Conservation (phyloP, 768 basidiomycete species). For the Cytidiella melzeri region DNA sequence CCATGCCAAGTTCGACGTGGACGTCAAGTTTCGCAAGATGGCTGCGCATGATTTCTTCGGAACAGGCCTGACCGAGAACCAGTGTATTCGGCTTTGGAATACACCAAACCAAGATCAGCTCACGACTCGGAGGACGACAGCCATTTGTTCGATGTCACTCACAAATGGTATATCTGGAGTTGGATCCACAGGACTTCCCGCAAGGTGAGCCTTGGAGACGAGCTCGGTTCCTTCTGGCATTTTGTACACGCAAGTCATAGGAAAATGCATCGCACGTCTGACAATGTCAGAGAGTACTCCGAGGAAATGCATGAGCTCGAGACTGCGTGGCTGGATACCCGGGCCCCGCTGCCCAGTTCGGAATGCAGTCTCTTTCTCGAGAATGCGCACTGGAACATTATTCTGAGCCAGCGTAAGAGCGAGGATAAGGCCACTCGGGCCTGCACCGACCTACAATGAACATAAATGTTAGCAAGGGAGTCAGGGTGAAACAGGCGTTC, state of each 20-base stretch:
- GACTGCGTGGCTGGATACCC: slow-evolving; percentile 18
- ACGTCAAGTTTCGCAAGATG: slow-evolving; percentile 5
- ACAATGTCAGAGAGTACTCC: slow-evolving; percentile 7
- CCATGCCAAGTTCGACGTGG: slow-evolving; percentile 5
- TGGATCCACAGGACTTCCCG: neutral
- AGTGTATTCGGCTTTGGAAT: neutral
- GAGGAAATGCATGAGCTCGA: slow-evolving; percentile 6
- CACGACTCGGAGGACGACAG: neutral
- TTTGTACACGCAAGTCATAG: slow-evolving; percentile 5
- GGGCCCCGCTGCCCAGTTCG: slow-evolving; percentile 16
- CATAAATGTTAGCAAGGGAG: no score
- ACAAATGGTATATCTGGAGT: neutral
- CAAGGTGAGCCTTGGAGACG: neutral
- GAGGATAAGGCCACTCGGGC: slow-evolving; percentile 9
- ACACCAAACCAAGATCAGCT: neutral
- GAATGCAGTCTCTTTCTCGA: slow-evolving; percentile 4
- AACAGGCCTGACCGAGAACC: neutral
- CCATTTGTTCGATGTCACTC: no score
- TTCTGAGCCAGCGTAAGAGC: slow-evolving; percentile 12
- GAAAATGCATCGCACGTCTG: slow-evolving; percentile 5
- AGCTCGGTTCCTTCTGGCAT: slow-evolving; percentile 1
- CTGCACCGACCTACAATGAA: slow-evolving; percentile 14
- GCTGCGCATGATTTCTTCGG: neutral
- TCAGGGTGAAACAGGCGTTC: no score
- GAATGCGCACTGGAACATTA: slow-evolving; percentile 12